These are phyloP conservation scores for Trapa incisa DNA, from an alignment of 345 rosid species.

Conservation along the genomic window DNA sequence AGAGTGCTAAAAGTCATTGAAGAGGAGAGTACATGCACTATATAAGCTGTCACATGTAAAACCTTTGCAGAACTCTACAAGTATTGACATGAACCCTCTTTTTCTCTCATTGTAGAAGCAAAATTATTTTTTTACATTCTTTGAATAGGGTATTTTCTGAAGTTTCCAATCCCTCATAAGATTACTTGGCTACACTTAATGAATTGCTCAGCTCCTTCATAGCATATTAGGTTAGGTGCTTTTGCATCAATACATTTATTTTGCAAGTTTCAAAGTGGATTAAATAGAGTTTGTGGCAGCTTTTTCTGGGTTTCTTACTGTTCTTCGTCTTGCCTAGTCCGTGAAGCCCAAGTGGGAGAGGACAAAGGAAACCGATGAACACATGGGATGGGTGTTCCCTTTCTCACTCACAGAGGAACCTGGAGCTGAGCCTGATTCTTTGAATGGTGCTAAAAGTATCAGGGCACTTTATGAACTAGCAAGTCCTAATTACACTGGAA, in stretches of 20 bases:
- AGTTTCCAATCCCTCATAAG: background rate
- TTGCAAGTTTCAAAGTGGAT: background rate
- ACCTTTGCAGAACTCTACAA: background rate
- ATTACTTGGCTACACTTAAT: background rate
- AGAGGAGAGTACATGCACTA: background rate
- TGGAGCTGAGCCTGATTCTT: conserved; percentile 66
- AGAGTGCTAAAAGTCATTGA: background rate
- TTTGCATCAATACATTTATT: background rate
- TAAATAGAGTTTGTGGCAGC: background rate
- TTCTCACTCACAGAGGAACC: conserved; percentile 42
- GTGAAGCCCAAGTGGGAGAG: conserved; percentile 79
- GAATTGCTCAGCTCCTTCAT: background rate
- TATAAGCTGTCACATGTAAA: background rate
- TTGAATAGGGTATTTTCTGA: background rate
- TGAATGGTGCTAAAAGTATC: conserved; percentile 62
- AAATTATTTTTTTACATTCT: background rate
- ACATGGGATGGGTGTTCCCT: conserved; percentile 89
- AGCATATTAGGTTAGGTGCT: background rate
- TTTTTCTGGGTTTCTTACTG: background rate
- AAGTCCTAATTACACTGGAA: conserved; percentile 58
- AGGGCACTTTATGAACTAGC: conserved; percentile 80
- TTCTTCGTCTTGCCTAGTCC: conserved; percentile 30
- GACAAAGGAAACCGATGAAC: conserved; percentile 74
- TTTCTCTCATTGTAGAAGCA: background rate
- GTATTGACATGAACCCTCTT: background rate